These are phyloP conservation scores for Pseudogymnoascus sp. DNA, from an alignment of 2,329 filamentous ascomycete species.

Conservation along the genomic window DNA sequence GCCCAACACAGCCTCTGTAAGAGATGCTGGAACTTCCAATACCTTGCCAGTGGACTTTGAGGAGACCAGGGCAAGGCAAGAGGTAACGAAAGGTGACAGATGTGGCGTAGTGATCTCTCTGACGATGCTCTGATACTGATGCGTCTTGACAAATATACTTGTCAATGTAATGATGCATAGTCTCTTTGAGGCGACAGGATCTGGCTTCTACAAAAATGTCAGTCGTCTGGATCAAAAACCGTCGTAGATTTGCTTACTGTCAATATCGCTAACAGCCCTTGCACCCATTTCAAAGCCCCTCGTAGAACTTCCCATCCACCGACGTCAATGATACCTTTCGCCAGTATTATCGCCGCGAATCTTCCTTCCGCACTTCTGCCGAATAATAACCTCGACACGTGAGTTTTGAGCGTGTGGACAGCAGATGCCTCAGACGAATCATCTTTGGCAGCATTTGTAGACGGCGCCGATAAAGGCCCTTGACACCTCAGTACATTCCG, in stretches of 20 bases:
- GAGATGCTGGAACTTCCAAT: constrained; percentile 37
- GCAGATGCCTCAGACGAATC: constrained; percentile 57
- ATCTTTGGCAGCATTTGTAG: constrained; percentile 54
- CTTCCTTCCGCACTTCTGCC: constrained; percentile 68
- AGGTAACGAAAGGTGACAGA: constrained; percentile 65
- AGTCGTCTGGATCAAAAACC: constrained; percentile 11
- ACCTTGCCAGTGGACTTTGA: constrained; percentile 32
- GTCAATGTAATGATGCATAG: constrained; percentile 71
- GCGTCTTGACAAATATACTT: constrained; percentile 76
- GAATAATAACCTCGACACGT: constrained; percentile 69
- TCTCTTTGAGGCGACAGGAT: constrained; percentile 68
- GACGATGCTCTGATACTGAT: constrained; percentile 73
- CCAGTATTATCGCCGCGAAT: constrained; percentile 69
- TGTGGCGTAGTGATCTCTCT: constrained; percentile 84
- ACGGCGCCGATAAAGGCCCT: constrained; percentile 55
- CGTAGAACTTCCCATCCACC: constrained; percentile 79
- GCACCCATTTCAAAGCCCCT: constrained; percentile 68
- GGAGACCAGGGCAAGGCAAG: constrained; percentile 63
- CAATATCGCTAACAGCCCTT: constrained; percentile 66
- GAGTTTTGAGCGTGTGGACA: constrained; percentile 77
- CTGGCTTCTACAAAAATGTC: constrained; percentile 57
- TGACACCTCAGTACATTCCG: constrained; percentile 52
- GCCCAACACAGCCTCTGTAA: constrained; percentile 64
- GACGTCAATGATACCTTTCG: constrained; percentile 75
- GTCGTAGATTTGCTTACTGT: constrained; percentile 42